These are phyloP conservation scores for Alternaria arborescens DNA, from an alignment of 2,329 filamentous ascomycete species.

Conservation along the genomic window DNA sequence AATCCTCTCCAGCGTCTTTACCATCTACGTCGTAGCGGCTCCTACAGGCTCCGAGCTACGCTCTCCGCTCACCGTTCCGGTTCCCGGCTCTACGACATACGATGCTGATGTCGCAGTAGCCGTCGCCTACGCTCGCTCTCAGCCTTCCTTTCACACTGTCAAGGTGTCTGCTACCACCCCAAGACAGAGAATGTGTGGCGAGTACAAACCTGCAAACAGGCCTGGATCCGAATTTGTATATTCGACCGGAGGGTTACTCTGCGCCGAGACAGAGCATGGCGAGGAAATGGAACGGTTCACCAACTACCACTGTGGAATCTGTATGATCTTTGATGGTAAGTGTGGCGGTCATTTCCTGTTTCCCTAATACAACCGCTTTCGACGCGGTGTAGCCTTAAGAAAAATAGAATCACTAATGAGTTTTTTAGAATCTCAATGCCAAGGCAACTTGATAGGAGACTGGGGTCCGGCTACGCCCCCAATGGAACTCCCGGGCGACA, in stretches of 20 bases:
- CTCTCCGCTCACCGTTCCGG: background rate
- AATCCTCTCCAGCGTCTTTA: background rate
- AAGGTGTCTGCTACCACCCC: background rate
- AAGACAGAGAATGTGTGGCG: background rate
- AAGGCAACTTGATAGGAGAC: background rate
- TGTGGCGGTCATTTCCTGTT: background rate
- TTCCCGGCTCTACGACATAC: constrained; percentile 1
- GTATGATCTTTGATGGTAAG: constrained; percentile 5
- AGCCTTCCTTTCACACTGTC: background rate
- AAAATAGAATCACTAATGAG: background rate
- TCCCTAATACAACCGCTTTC: no score
- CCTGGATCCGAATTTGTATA: background rate
- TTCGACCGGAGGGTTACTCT: background rate
- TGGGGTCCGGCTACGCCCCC: background rate
- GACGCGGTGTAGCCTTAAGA: no score
- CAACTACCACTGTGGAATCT: background rate
- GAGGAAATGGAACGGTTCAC: background rate
- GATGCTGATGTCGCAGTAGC: background rate
- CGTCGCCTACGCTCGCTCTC: background rate
- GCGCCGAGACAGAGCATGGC: background rate
- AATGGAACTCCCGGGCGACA: background rate
- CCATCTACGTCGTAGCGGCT: background rate
- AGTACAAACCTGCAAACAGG: background rate
- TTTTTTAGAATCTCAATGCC: background rate
- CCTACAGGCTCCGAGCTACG: background rate